These are phyloP conservation scores for Blepharisma japonicum DNA, from an alignment of 73 alveolate species.

Conservation along the genomic window DNA sequence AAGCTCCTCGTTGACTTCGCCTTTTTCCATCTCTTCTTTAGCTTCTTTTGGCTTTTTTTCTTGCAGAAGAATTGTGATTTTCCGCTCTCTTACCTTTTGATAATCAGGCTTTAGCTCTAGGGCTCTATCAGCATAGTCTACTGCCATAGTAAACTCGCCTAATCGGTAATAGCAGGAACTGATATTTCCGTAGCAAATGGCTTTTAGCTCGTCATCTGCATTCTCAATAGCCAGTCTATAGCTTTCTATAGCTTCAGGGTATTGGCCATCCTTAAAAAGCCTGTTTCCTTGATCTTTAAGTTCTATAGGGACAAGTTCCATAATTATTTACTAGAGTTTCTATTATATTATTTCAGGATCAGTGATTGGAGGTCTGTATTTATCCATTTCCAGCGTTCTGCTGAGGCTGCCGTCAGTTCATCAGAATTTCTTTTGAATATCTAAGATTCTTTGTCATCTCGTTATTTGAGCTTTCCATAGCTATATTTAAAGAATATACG, in stretches of 20 bases:
- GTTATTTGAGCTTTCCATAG: constrained; percentile 71
- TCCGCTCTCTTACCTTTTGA: constrained; percentile 43
- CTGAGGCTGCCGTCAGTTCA: constrained; percentile 61
- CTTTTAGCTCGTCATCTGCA: constrained; percentile 33
- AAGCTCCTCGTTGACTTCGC: neutral
- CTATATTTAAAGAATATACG: constrained; percentile 69
- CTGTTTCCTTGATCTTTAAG: too few relatives aligned
- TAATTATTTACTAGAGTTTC: too few relatives aligned
- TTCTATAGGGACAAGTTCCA: too few relatives aligned
- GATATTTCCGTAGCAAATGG: constrained; percentile 45
- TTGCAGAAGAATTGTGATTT: constrained; percentile 7
- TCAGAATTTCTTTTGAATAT: constrained; percentile 82
- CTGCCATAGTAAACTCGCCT: constrained; percentile 33
- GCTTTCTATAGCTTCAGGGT: too few relatives aligned
- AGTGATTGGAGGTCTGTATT: too few relatives aligned
- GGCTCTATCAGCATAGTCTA: constrained; percentile 40
- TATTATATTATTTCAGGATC: too few relatives aligned
- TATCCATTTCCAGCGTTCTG: too few relatives aligned
- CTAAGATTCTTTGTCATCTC: constrained; percentile 90
- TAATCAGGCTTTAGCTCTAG: constrained; percentile 46
- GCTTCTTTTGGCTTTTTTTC: constrained; percentile 4
- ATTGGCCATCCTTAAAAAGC: too few relatives aligned
- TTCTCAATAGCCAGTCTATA: neutral
- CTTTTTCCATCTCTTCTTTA: constrained; percentile 26
- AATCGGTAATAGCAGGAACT: constrained; percentile 36